Conservation (phyloP, 2,329 filamentous ascomycete genomes). For the Exophiala sp. region DNA sequence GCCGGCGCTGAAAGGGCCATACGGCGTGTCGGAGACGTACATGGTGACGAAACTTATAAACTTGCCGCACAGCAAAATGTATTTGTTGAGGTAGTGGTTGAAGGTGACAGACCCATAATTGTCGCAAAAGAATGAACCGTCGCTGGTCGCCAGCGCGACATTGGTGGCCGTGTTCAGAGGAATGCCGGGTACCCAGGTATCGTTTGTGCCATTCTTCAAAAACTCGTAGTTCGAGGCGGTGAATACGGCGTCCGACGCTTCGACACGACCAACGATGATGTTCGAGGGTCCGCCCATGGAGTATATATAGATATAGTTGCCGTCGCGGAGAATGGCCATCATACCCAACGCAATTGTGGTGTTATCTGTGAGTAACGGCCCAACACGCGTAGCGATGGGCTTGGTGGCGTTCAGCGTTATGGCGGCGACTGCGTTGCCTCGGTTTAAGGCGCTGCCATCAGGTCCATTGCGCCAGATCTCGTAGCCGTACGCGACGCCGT, state of each 20-base stretch:
- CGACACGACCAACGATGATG: not conserved
- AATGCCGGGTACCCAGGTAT: not conserved
- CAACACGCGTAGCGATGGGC: constrained; percentile 4
- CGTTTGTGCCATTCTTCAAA: not conserved
- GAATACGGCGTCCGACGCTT: constrained; percentile 6
- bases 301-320: constrained; percentile 7
- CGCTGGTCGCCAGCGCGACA: not conserved
- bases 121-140: not conserved
- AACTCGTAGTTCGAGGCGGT: constrained; percentile 4
- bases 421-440: constrained; percentile 2
- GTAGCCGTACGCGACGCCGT: constrained; percentile 1
- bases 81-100: constrained; percentile 8
- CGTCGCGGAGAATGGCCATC: constrained; percentile 1
- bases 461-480: constrained; percentile 5
- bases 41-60: not conserved
- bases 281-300: constrained; percentile 2
- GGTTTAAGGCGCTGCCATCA: not conserved
- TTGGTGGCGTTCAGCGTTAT: not conserved
- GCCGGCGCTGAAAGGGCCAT: constrained; percentile 1
- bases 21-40: constrained; percentile 7
- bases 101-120: constrained; percentile 1
- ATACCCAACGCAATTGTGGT: not conserved
- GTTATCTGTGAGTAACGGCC: not conserved
- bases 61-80: constrained; percentile 5
- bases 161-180: not conserved